phyloP scores from a whole-genome alignment of 225 moss, liverwort and hornwort species.

The Marchantia polymorpha region DNA sequence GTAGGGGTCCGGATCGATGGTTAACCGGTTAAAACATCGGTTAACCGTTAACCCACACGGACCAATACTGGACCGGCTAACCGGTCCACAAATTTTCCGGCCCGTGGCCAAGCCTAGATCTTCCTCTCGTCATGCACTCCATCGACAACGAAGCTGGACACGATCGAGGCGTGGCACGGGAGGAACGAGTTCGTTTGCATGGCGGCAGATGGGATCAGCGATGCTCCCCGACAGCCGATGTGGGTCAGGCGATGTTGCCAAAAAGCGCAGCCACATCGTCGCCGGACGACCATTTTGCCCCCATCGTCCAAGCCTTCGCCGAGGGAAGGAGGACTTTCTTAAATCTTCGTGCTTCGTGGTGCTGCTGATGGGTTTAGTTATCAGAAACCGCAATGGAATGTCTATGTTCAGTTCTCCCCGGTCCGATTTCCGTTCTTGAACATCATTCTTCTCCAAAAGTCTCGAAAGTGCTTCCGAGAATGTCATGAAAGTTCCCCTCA shows the following conservation, averaged over 20 bases:
- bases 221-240: constrained; percentile 49
- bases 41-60: too few species aligned
- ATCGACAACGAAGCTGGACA: neutral
- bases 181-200: constrained; percentile 35
- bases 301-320: constrained; percentile 40
- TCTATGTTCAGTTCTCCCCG: constrained; percentile 36
- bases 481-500: neutral
- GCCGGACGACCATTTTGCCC: constrained; percentile 43
- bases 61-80: too few species aligned
- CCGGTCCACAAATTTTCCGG: too few species aligned
- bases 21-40: too few species aligned
- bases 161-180: neutral
- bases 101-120: neutral
- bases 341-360: neutral
- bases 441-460: too few species aligned
- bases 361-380: neutral
- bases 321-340: constrained; percentile 26
- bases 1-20: too few species aligned
- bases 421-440: constrained; percentile 51
- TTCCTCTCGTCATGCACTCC: neutral
- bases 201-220: constrained; percentile 53
- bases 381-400: neutral
- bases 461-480: too few species aligned
- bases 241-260: constrained; percentile 48
- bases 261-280: constrained; percentile 40